phyloP scores from a whole-genome alignment of 495 filamentous ascomycete species.

The Penicillium manginii region DNA sequence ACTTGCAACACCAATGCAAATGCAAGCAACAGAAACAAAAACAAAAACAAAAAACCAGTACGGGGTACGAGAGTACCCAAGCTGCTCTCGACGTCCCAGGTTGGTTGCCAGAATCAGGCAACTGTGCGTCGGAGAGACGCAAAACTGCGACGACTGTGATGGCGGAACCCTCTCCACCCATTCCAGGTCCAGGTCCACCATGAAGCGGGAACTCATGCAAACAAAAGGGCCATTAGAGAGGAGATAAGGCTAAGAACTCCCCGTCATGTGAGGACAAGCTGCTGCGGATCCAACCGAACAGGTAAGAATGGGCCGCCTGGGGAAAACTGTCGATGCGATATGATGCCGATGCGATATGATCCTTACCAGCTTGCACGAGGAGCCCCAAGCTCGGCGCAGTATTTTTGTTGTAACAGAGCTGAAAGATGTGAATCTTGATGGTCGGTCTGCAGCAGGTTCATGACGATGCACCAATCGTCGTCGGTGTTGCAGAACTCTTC shows the following conservation, averaged over 20 bases:
- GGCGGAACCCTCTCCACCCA: not conserved
- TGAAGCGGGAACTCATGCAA: slow-evolving; percentile 6
- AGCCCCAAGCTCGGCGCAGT: not conserved
- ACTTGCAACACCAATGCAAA: slow-evolving; percentile 9
- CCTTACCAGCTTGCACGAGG: not conserved
- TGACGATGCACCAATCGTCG: not conserved
- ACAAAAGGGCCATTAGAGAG: not conserved
- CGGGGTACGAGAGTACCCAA: too few relatives aligned
- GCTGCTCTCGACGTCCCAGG: not conserved
- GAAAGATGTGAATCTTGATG: slow-evolving; percentile 9
- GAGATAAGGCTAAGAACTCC: not conserved
- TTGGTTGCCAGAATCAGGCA: slow-evolving; percentile 29
- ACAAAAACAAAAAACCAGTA: not conserved
- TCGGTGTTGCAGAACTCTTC: not conserved
- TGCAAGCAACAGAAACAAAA: slow-evolving; percentile 9
- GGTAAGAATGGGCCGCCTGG: slow-evolving; percentile 1
- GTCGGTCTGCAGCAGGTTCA: slow-evolving; percentile 7
- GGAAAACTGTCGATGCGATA: not conserved
- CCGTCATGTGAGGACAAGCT: not conserved
- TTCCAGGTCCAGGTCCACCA: not conserved
- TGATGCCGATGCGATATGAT: too few relatives aligned
- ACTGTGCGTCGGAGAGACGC: slow-evolving; percentile 17
- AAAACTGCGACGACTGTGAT: not conserved
- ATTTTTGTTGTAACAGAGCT: not conserved
- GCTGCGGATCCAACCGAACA: slow-evolving; percentile 5